Base-by-base conservation (phyloP, 2,329 filamentous ascomycete species). In the Ophiostoma sp. region DNA sequence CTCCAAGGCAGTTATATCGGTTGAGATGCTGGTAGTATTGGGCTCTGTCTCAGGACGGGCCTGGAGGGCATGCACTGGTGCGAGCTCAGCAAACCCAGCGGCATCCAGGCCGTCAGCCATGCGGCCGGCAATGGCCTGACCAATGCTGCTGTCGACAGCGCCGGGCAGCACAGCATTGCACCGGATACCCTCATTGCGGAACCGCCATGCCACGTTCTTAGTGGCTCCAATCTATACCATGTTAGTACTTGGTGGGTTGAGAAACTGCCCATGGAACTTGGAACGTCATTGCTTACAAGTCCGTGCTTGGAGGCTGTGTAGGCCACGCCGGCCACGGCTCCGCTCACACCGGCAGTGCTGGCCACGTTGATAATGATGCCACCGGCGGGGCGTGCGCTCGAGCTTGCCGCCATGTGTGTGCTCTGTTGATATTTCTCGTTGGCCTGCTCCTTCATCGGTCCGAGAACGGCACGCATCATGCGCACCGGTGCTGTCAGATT, bases 401-500 rank as follows among this genome's bases (percentile, higher is more conserved):
- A 2, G 27, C n/a, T 58, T 16, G 55, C 38, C 7, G 5, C 12
- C 4, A 18, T 1, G 18, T 55, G n/a, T 27, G 58, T 62, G 38
- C 58, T 62, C 58, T 62, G 36, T 38, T 41, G 38, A 7, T 41
- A 7, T 49, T 58, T 41, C 38, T 62, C 16, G 8, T 40, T 16
- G 38, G 80, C 76, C 70, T 83, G 73, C 69, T 79, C 82, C 75
- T 75, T 69, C 78, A 81, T 81, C 52, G 75, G 74, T 5, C 77
- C 76, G 6, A 82, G 70, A 0, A 82, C 80, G 18, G 78, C 78
- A 2, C 79, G 76, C 74, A 82, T 83, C 74, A 83, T 76, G 72
- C 83, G 81, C 80, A 84, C 83, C 60, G 78, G 80, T n/a, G 81
- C 82, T 8, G 81, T 83, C 66, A 84, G 73, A 69, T 84, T 84